Percentiles rank a stretch among this genome's conserved stretches.
Conservation (phyloP, 345 rosid species). For the Linum trigynum region DNA sequence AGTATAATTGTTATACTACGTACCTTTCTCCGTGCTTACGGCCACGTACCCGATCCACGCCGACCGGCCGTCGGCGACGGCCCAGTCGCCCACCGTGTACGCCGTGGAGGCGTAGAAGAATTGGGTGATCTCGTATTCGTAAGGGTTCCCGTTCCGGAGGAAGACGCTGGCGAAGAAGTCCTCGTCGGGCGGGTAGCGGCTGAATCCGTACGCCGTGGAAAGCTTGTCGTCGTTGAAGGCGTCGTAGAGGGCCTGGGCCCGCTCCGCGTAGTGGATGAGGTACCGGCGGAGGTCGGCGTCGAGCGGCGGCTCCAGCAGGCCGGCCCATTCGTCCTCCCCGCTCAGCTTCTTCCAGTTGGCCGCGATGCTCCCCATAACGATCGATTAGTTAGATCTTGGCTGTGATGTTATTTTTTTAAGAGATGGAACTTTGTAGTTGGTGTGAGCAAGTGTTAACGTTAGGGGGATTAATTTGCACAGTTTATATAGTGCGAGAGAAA, state of each 20-base stretch:
- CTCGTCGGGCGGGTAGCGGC: constrained; percentile 8
- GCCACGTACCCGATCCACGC: constrained; percentile 23
- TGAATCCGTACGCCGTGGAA: constrained; percentile 6
- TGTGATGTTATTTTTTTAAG: no score
- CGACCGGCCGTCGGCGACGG: neutral
- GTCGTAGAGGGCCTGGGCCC: constrained; percentile 1
- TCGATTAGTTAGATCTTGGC: no score
- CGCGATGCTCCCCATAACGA: constrained; percentile 1
- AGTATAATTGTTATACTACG: neutral
- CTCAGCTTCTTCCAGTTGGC: constrained; percentile 16
- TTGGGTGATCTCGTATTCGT: constrained; percentile 20
- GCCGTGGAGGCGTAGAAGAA: constrained; percentile 16
- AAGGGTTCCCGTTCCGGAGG: constrained; percentile 15
- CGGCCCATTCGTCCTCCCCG: constrained; percentile 23
- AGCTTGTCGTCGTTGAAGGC: constrained; percentile 8
- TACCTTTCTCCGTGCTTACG: constrained; percentile 27
- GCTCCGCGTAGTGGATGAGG: constrained; percentile 24
- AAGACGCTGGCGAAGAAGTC: constrained; percentile 15
- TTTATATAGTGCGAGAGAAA: no score
- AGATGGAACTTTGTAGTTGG: no score
- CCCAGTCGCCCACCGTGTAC: neutral
- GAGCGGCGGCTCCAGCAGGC: constrained; percentile 21
- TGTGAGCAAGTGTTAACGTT: no score
- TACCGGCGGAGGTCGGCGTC: constrained; percentile 21
- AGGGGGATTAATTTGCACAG: no score